Evolutionary conservation across 441 rosid genomes (phyloP).

Genomic region (Mallotus japonicus): DNA sequence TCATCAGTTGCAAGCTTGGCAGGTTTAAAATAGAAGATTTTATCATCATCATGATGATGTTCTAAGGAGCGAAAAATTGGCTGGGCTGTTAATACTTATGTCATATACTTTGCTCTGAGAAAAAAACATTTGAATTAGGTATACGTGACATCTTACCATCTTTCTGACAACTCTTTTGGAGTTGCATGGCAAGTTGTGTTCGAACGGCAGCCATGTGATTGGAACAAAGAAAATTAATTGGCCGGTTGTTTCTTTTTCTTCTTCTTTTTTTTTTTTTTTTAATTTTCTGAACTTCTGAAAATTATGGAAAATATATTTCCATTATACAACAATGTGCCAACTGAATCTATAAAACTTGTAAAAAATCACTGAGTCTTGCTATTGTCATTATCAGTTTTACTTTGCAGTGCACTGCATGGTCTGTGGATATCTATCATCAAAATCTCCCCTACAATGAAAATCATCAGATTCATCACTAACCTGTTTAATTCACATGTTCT

Average conservation of each 20-base stretch:
- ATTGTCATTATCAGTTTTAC: background rate
- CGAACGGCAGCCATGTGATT: background rate
- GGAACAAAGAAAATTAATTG: background rate
- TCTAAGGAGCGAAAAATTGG: too few species aligned
- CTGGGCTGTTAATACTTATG: background rate
- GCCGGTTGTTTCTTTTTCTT: background rate
- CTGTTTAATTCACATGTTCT: background rate
- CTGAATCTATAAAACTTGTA: too few species aligned
- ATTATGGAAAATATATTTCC: too few species aligned
- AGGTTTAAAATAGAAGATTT: too few species aligned
- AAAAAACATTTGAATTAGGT: background rate
- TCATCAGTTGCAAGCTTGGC: too few species aligned
- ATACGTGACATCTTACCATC: slow-evolving; percentile 8
- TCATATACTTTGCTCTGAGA: background rate
- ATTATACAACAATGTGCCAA: too few species aligned
- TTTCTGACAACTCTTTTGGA: slow-evolving; percentile 7
- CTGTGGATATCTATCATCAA: background rate
- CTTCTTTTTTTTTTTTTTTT: background rate
- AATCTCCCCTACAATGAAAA: background rate
- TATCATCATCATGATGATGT: too few species aligned
- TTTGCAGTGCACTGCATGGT: background rate
- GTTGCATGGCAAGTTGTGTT: slow-evolving; percentile 19
- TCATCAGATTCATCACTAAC: background rate
- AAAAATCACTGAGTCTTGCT: background rate
- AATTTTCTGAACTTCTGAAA: too few species aligned